Percentiles rank a stretch among this genome's conserved stretches.
Conservation (phyloP, 78 protist species). For the Dictyostelium discoideum region DNA sequence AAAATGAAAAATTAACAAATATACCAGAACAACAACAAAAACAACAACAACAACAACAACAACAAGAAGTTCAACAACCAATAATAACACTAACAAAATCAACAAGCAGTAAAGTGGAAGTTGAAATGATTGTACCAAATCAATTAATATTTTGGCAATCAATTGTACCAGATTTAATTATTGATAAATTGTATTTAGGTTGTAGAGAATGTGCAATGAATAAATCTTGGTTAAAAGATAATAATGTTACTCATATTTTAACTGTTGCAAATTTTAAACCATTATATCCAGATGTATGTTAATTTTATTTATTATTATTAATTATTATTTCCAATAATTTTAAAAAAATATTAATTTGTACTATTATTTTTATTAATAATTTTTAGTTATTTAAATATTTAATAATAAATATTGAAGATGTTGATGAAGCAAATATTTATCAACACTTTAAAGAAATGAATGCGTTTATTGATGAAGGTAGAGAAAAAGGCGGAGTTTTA, state of each 20-base stretch:
- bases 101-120: background rate
- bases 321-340: no score
- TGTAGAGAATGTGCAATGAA: constrained; percentile 62
- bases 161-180: constrained; percentile 32
- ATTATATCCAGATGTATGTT: constrained; percentile 40
- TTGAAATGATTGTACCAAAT: background rate
- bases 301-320: background rate
- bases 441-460: constrained; percentile 53
- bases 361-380: background rate
- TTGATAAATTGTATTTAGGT: constrained; percentile 60
- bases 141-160: constrained; percentile 57
- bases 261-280: constrained; percentile 66
- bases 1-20: background rate
- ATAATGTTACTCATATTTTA: constrained; percentile 70
- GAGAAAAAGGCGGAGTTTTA: constrained; percentile 31
- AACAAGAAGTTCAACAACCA: background rate
- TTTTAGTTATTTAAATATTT: constrained; percentile 51
- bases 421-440: constrained; percentile 31
- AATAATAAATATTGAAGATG: constrained; percentile 59
- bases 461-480: constrained; percentile 71
- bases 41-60: background rate
- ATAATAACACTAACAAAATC: background rate
- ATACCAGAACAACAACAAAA: no score
- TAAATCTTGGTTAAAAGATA: constrained; percentile 27
- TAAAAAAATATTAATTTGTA: background rate